Conservation (phyloP, 306 rosid genomes). For the Trifolium repens region DNA sequence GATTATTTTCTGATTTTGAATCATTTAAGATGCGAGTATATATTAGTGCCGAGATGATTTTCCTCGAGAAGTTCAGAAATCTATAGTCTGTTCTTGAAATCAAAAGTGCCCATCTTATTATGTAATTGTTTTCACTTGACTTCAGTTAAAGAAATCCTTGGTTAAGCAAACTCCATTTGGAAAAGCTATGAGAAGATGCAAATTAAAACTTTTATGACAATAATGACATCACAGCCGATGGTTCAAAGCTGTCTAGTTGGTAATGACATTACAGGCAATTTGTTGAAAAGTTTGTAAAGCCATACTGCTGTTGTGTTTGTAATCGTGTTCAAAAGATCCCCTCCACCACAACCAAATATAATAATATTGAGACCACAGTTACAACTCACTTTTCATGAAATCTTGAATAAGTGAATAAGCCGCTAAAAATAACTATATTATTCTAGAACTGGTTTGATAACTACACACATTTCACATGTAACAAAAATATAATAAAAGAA, state of each 20-base stretch:
- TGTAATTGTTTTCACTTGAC: slow-evolving; percentile 8
- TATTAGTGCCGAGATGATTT: slow-evolving; percentile 21
- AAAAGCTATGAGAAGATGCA: not conserved
- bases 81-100: slow-evolving; percentile 1
- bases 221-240: not conserved
- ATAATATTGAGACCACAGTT: not conserved
- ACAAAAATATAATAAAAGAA: slow-evolving; percentile 26
- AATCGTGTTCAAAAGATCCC: not conserved
- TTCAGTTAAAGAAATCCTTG: slow-evolving; percentile 6
- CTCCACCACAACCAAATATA: too few species aligned
- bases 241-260: slow-evolving; percentile 17
- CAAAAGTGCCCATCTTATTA: not conserved
- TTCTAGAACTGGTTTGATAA: not conserved
- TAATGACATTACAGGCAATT: slow-evolving; percentile 1
- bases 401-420: not conserved
- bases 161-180: slow-evolving; percentile 1
- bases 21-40: slow-evolving; percentile 2
- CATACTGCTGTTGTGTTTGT: not conserved
- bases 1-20: slow-evolving; percentile 6
- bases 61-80: slow-evolving; percentile 8
- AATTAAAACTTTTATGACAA: slow-evolving; percentile 3
- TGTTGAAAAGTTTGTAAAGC: not conserved
- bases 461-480: slow-evolving; percentile 9
- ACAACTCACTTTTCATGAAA: not conserved
- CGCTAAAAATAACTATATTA: not conserved